Evolutionary conservation across 2,329 filamentous ascomycete species (phyloP).

Genomic region (Alternaria sp.): DNA sequence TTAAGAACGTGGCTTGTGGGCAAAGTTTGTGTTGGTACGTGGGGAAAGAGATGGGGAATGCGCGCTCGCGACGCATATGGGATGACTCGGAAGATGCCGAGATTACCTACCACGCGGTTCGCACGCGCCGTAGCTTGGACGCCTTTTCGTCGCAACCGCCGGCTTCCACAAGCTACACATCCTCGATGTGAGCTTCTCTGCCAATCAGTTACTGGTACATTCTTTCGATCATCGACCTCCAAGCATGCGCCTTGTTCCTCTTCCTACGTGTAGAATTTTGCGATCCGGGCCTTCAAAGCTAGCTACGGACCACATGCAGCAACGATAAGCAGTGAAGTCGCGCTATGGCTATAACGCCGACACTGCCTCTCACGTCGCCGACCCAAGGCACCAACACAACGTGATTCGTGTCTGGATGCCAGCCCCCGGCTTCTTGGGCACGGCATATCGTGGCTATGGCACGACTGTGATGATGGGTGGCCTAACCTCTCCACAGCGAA

Average conservation of each 20-base stretch:
- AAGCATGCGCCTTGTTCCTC: background rate
- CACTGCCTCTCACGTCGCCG: constrained; percentile 2
- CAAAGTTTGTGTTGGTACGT: background rate
- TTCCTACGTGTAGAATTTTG: background rate
- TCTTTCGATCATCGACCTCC: background rate
- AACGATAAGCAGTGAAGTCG: background rate
- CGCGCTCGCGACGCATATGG: background rate
- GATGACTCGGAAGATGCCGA: background rate
- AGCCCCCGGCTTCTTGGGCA: background rate
- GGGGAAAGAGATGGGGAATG: background rate
- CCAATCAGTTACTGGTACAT: background rate
- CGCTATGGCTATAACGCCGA: background rate
- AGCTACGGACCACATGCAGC: background rate
- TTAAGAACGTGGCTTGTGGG: background rate
- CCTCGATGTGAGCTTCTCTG: background rate
- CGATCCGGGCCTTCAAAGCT: background rate
- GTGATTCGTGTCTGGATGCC: background rate
- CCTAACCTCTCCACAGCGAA: background rate
- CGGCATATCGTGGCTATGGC: background rate
- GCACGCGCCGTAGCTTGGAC: background rate
- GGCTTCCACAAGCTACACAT: background rate
- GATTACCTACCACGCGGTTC: background rate
- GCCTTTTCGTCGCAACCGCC: background rate
- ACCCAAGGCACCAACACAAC: background rate
- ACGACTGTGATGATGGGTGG: background rate